Evolutionary conservation across 2,329 filamentous ascomycete genomes (phyloP), one percentile per base, ranked within the genome.

Genomic region (Microdochium trichocladiopsis): DNA sequence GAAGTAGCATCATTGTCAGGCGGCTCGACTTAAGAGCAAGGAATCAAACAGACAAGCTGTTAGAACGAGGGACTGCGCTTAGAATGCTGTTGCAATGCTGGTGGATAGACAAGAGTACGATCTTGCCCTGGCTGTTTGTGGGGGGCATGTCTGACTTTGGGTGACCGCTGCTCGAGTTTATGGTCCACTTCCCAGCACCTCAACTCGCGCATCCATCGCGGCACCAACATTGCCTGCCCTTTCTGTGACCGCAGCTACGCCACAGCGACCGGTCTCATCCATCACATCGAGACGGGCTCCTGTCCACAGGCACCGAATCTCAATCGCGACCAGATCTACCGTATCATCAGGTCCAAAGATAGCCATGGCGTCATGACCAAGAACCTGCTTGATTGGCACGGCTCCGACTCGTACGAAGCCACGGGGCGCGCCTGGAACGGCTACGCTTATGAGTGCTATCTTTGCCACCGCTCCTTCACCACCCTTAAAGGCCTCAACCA

Each of bases 141-240:
- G n/a, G n/a, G n/a, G n/a, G n/a, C n/a, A n/a, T n/a, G n/a, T n/a
- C n/a, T n/a, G n/a, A n/a, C n/a, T n/a, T n/a, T n/a, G n/a, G n/a
- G n/a, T n/a, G n/a, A n/a, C n/a, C n/a, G n/a, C n/a, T n/a, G n/a
- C n/a, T n/a, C n/a, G n/a, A n/a, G n/a, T n/a, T n/a, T n/a, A n/a
- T n/a, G n/a, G n/a, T n/a, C n/a, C n/a, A n/a, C n/a, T n/a, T n/a
- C 23, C 31, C 53, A 84, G 80, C 82, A 86, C 56, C 66, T 79
- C 2, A 77, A 76, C 24, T 84, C 80, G 0, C 66, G 66, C 5
- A 59, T 63, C 47, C 82, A 87, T 58, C 68, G 68, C 1, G 73
- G 74, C 51, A 53, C 48, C 0, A 62, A 62, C 2, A 62, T 83
- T 8, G 1, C 43, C 0, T 87, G 83, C 50, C 82, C 77, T 0